These are phyloP conservation scores for Aeschynomene evenia DNA, from an alignment of 306 rosid species.

Conservation along the genomic window DNA sequence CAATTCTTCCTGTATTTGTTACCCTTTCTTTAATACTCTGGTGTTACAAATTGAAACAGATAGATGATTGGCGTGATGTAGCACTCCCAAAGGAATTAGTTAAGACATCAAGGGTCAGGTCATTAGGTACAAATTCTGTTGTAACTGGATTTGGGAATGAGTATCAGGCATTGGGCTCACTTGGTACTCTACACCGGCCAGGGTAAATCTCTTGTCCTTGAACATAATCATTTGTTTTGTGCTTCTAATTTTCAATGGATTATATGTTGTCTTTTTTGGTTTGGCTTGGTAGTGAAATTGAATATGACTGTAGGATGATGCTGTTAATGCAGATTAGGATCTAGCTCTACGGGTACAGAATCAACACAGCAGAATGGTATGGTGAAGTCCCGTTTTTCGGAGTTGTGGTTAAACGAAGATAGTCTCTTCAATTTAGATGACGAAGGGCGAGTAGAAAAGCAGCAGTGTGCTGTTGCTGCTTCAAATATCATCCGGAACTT, in stretches of 20 bases:
- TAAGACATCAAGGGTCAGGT: slow-evolving; percentile 62
- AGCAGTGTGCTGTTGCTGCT: slow-evolving; percentile 90
- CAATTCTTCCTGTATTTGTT: neutral
- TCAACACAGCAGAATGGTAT: slow-evolving; percentile 46
- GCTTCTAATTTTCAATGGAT: slow-evolving; percentile 19
- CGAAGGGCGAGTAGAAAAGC: slow-evolving; percentile 88
- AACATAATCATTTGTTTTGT: neutral
- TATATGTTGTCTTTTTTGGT: neutral
- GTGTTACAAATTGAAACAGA: slow-evolving; percentile 47
- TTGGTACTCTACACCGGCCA: slow-evolving; percentile 41
- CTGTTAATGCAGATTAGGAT: slow-evolving; percentile 50
- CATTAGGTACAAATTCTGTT: slow-evolving; percentile 68
- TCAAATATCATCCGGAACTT: slow-evolving; percentile 92
- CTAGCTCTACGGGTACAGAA: slow-evolving; percentile 56
- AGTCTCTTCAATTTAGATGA: slow-evolving; percentile 89
- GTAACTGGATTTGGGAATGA: slow-evolving; percentile 89
- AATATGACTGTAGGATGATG: slow-evolving; percentile 38
- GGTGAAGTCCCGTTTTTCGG: slow-evolving; percentile 58
- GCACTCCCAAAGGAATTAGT: slow-evolving; percentile 72
- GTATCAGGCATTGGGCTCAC: slow-evolving; percentile 61
- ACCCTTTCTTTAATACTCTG: neutral
- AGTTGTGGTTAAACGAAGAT: slow-evolving; percentile 89
- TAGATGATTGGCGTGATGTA: slow-evolving; percentile 97
- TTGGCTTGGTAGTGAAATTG: slow-evolving; percentile 15
- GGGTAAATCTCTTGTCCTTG: slow-evolving; percentile 50